Evolutionary conservation across 371 early-diverging fungal genomes (phyloP), one percentile per base, ranked within the genome.

Genomic region (Blyttiomyces sp.): DNA sequence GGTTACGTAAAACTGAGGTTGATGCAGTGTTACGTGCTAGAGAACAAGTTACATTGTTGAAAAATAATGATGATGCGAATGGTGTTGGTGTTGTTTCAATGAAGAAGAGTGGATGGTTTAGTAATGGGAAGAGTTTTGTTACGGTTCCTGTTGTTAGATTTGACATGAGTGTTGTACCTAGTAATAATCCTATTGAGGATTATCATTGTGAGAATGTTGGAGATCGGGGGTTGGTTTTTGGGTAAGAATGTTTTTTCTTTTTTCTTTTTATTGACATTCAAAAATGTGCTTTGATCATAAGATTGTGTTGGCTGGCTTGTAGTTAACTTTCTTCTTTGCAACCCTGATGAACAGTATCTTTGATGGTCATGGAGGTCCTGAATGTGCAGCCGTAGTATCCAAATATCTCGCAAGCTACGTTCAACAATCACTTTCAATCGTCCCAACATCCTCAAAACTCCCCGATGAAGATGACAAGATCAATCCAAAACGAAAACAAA

Each of bases 111-210:
- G 13, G n/a, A 21, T n/a, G n/a, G 13, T 13, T 24, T 46, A 23
- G 13, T 1, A 46, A 21, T 23, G 13, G 17, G 16, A 17, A 34
- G 34, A 19, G 49, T 21, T n/a, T 16, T 11, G n/a, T n/a, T n/a
- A n/a, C n/a, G 39, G 39, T 11, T n/a, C 39, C 30, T 21, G 52
- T 59, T 43, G 49, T 51, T 39, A 45, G 57, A n/a, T 66, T 46
- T 43, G 70, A 75, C 49, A 30, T 63, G 27, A 73, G 69, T 39
- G 35, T 61, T 13, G 71, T 78, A 2, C 61, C 67, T 19, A 65
- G 66, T 39, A 78, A 78, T 53, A 54, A 63, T 21, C 75, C 75
- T 0, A 57, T 58, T 24, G 79, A 78, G 63, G 79, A 75, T 55
- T 62, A 54, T 35, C 58, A 61, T 45, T 51, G 44, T 36, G 59